phyloP scores from a whole-genome alignment of 306 rosid species.

The Geum urbanum region DNA sequence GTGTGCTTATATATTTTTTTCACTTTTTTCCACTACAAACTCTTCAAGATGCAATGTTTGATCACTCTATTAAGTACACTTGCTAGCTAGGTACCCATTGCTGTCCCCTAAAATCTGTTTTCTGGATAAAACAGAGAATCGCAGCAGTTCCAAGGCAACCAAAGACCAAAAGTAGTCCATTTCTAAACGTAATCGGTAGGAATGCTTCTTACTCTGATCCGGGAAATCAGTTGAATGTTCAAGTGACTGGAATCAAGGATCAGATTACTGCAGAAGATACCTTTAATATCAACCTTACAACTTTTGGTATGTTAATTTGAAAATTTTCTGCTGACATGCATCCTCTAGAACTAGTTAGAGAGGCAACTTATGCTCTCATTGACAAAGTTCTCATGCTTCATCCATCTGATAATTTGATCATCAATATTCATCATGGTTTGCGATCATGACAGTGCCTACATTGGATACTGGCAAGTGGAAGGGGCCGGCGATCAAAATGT shows the following conservation, averaged over 20 bases:
- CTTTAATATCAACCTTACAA: slow-evolving; percentile 55
- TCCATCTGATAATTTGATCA: background rate
- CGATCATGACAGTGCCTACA: slow-evolving; percentile 43
- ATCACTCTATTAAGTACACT: no score
- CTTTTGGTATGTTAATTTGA: slow-evolving; percentile 43
- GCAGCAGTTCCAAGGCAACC: slow-evolving; percentile 40
- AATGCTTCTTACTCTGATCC: slow-evolving; percentile 25
- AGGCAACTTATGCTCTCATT: no score
- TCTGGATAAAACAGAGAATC: no score
- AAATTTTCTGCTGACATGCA: background rate
- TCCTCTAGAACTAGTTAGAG: no score
- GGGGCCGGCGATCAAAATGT: slow-evolving; percentile 69
- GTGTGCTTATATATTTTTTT: no score
- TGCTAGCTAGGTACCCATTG: no score
- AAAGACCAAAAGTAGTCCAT: slow-evolving; percentile 27
- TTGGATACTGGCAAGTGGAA: slow-evolving; percentile 41
- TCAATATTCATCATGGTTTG: slow-evolving; percentile 18
- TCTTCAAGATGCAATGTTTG: no score
- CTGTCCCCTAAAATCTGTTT: no score
- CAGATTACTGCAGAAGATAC: slow-evolving; percentile 33
- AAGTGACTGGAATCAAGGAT: slow-evolving; percentile 52
- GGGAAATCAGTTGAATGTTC: slow-evolving; percentile 37
- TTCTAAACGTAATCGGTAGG: slow-evolving; percentile 40
- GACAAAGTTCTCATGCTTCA: background rate
- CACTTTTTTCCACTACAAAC: no score